Evolutionary conservation across 2,329 filamentous ascomycete genomes (phyloP).

Genomic region (Gliomastix tumulicola): DNA sequence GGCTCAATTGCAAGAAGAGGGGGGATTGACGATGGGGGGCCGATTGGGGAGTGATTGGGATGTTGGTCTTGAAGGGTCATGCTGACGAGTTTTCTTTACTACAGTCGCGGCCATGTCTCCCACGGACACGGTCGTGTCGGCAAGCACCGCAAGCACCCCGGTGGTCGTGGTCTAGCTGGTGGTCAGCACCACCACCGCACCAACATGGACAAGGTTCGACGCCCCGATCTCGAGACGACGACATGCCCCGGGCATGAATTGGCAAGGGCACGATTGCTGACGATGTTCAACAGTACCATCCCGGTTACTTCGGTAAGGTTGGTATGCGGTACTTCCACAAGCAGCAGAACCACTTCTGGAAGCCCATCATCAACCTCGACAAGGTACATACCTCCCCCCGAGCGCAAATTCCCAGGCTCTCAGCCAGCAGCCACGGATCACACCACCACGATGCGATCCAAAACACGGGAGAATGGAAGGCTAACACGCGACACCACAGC

Average conservation of each 20-base stretch:
- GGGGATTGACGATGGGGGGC: neutral
- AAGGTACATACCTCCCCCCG: slow-evolving; percentile 55
- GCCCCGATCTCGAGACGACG: slow-evolving; percentile 19
- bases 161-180: slow-evolving; percentile 87
- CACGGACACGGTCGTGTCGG: slow-evolving; percentile 97
- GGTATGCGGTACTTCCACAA: slow-evolving; percentile 97
- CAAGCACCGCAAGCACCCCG: slow-evolving; percentile 93
- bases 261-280: slow-evolving; percentile 19
- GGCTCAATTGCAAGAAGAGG: too few relatives aligned
- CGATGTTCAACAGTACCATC: slow-evolving; percentile 64
- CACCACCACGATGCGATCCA: neutral
- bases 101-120: slow-evolving; percentile 92
- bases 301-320: slow-evolving; percentile 99
- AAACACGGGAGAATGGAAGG: slow-evolving; percentile 3
- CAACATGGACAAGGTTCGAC: slow-evolving; percentile 69
- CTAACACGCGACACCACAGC: slow-evolving; percentile 46
- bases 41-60: neutral
- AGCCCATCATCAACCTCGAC: slow-evolving; percentile 97
- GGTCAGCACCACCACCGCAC: slow-evolving; percentile 80
- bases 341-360: slow-evolving; percentile 94
- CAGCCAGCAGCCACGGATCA: neutral
- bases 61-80: too few relatives aligned
- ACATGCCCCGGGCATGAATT: too few relatives aligned
- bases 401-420: slow-evolving; percentile 1
- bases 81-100: too few relatives aligned